Evolutionary conservation across 208 protist genomes (phyloP).

Genomic region (Leishmania braziliensis): DNA sequence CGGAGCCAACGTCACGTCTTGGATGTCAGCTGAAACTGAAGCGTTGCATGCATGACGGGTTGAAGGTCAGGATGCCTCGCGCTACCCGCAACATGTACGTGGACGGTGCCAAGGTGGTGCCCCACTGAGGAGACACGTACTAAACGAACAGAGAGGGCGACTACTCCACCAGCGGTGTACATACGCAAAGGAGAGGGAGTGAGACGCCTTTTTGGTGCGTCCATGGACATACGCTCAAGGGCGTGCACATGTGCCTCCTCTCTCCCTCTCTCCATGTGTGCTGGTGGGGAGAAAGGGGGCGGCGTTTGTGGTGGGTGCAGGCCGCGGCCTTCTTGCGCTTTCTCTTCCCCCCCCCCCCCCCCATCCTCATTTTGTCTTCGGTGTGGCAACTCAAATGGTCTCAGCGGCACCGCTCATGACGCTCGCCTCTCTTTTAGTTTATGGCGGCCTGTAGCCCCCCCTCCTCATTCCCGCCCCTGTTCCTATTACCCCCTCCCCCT

Average conservation of each 20-base stretch:
- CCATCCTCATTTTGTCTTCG: not conserved
- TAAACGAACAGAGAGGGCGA: not conserved
- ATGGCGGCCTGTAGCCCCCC: not conserved
- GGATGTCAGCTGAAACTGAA: conserved; percentile 86
- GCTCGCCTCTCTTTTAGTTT: not conserved
- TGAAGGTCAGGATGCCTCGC: conserved; percentile 76
- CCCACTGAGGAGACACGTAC: conserved; percentile 45
- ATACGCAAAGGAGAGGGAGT: not conserved
- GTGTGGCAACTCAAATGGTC: not conserved
- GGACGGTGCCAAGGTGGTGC: conserved; percentile 81
- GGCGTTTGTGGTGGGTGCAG: not conserved
- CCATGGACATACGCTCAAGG: not conserved
- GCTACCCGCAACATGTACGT: conserved; percentile 94
- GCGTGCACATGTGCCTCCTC: not conserved
- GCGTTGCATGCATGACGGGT: conserved; percentile 74
- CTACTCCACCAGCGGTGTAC: not conserved
- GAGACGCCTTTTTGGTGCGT: not conserved
- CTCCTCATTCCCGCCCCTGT: not conserved
- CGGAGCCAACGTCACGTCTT: conserved; percentile 81
- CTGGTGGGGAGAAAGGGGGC: no score
- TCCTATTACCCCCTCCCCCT: not conserved
- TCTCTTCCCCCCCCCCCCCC: not conserved
- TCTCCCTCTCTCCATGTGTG: no score
- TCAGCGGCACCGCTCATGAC: no score
- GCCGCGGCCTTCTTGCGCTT: not conserved